phyloP scores from a whole-genome alignment of 495 filamentous ascomycete genomes.

The Rusavskia elegans region DNA sequence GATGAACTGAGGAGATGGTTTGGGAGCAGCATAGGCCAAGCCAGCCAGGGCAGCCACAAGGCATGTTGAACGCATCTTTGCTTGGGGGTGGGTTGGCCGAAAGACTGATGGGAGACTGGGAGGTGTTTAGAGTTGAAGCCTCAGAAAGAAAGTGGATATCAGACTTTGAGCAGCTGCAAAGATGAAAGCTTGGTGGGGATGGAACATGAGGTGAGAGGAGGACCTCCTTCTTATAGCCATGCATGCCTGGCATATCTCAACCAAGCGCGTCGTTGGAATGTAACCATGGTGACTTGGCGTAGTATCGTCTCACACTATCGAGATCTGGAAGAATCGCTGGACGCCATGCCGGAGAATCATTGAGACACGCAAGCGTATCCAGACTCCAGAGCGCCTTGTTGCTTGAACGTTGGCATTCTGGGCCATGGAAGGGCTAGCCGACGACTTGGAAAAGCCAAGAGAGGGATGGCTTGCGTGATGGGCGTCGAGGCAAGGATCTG shows the following conservation, averaged over 20 bases:
- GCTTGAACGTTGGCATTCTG: no score
- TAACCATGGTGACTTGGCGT: no score
- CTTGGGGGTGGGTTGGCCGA: background rate
- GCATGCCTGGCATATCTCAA: background rate
- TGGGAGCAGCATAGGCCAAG: constrained; percentile 11
- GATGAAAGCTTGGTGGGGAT: background rate
- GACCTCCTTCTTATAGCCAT: background rate
- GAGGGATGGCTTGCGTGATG: background rate
- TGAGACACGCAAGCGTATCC: no score
- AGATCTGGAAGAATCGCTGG: no score
- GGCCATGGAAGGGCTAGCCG: background rate
- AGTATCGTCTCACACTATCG: no score
- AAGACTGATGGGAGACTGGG: background rate
- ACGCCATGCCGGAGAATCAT: no score
- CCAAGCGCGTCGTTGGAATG: background rate
- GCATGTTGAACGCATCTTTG: constrained; percentile 11
- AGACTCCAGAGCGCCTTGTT: no score
- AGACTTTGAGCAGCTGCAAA: background rate
- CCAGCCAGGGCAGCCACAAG: constrained; percentile 10
- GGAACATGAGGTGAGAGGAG: background rate
- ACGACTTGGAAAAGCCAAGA: background rate
- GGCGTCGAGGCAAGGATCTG: background rate
- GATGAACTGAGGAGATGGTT: constrained; percentile 8
- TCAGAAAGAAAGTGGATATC: background rate
- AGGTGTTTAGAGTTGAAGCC: background rate